Conservation (phyloP, 257 asterid species). For the Thymus mandschuricus region DNA sequence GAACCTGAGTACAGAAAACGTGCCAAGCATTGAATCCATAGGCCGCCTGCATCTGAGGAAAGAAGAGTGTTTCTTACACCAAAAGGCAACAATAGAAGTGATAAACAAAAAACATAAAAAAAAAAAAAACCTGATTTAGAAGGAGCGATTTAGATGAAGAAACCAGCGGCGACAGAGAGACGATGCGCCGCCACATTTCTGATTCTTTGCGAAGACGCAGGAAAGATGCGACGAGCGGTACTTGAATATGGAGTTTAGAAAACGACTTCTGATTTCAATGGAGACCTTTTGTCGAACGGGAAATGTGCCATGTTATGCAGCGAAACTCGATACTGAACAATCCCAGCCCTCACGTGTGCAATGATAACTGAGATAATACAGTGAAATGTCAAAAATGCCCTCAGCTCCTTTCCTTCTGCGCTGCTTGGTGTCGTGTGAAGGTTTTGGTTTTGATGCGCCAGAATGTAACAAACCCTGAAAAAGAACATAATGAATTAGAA, state of each 20-base stretch:
- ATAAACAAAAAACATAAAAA: conserved; percentile 4
- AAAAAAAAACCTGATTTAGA: conserved; percentile 54
- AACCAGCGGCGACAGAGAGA: conserved; percentile 52
- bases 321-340: too few relatives aligned
- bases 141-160: conserved; percentile 50
- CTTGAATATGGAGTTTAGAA: conserved; percentile 16
- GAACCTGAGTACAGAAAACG: conserved; percentile 50
- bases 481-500: too few relatives aligned
- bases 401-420: too few relatives aligned
- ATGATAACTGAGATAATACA: too few relatives aligned
- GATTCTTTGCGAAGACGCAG: conserved; percentile 12
- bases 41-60: conserved; percentile 43
- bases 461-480: too few relatives aligned
- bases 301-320: too few relatives aligned
- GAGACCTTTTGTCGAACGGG: conserved; percentile 26
- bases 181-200: conserved; percentile 80
- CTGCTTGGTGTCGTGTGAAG: too few relatives aligned
- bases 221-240: conserved; percentile 25
- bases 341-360: too few relatives aligned
- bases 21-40: conserved; percentile 51
- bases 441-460: too few relatives aligned
- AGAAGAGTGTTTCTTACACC: background rate
- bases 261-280: conserved; percentile 11
- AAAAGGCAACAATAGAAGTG: background rate
- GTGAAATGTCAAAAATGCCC: too few relatives aligned